Evolutionary conservation across 73 alveolate genomes (phyloP).

Genomic region (Tetrahymena elliotti): DNA sequence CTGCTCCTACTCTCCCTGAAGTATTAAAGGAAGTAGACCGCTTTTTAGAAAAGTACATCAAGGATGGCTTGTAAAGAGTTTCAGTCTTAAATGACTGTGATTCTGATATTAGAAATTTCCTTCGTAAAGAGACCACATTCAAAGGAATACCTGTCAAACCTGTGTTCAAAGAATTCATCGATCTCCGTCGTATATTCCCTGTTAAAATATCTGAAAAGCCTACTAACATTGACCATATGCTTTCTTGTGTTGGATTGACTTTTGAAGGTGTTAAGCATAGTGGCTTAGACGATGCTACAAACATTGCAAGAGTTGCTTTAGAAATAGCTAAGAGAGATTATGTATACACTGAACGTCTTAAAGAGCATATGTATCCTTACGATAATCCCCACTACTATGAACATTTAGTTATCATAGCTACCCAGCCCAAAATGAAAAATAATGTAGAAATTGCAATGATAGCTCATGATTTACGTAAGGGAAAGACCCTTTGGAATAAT

Average conservation of each 20-base stretch:
- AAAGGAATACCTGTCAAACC: neutral
- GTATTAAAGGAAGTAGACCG: neutral
- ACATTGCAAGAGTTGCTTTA: neutral
- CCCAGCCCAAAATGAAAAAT: neutral
- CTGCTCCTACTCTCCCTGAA: neutral
- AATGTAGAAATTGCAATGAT: neutral
- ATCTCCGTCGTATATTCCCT: neutral
- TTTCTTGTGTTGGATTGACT: neutral
- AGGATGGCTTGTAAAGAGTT: neutral
- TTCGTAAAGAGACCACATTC: neutral
- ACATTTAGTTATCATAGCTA: neutral
- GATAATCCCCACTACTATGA: neutral
- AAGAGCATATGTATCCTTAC: neutral
- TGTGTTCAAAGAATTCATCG: neutral
- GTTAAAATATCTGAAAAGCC: neutral
- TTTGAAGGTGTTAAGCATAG: neutral
- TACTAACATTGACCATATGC: neutral
- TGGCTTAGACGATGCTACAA: neutral
- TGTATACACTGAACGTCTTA: neutral
- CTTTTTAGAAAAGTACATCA: neutral
- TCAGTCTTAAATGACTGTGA: neutral
- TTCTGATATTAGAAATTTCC: neutral
- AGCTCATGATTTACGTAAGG: neutral
- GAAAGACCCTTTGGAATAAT: neutral
- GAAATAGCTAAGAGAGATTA: neutral